Base-by-base conservation (phyloP, 2,329 filamentous ascomycete species). In the Fusarium sp. region DNA sequence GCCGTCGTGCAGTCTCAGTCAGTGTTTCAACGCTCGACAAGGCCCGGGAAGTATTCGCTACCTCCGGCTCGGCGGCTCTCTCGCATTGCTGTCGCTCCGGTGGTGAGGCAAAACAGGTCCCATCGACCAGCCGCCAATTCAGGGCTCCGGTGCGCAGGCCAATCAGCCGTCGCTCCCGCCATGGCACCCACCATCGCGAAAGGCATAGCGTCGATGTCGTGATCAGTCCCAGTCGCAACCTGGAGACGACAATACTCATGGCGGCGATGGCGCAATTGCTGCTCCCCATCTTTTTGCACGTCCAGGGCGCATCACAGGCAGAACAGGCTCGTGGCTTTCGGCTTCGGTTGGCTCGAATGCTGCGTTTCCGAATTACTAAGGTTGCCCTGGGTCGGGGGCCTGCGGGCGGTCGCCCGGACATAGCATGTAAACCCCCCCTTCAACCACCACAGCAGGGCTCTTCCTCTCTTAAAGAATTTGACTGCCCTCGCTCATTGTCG, bases 121-220 rank as follows among this genome's bases (percentile, higher is more conserved):
- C 63, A 54, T 68, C 62, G 63, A 72, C 73, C 68, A 66, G 66
- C 62, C 68, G 65, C 66, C 69, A 72, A 48, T 70, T 67, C 70
- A 66, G 70, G 66, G 65, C 65, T 60, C 62, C 55, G 57, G 37
- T 53, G 53, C 44, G 48, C 46, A 58, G 62, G 51, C 81, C 81
- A 84, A 82, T 83, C 78, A 82, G 65, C 53, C 61, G 60, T 54
- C 69, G 68, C 59, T 60, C 37, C 59, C 63, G 62, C 34, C 64
- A 60, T 62, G 65, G 70, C 62, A 64, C 53, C 61, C 67, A 75
- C 72, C 77, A 81, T 83, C 81, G 82, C 82, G 82, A 84, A 82
- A 82, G 83, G 78, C 67, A 80, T 85, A 84, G 83, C 83, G 83
- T 81, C 79, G 83, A 85, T 85, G 84, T 85, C 83, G 84, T 85